A percentile compares a stretch with the other conserved stretches of the same genome.
phyloP scores from a whole-genome alignment of 441 rosid genomes.

The Biscutella laevigata region DNA sequence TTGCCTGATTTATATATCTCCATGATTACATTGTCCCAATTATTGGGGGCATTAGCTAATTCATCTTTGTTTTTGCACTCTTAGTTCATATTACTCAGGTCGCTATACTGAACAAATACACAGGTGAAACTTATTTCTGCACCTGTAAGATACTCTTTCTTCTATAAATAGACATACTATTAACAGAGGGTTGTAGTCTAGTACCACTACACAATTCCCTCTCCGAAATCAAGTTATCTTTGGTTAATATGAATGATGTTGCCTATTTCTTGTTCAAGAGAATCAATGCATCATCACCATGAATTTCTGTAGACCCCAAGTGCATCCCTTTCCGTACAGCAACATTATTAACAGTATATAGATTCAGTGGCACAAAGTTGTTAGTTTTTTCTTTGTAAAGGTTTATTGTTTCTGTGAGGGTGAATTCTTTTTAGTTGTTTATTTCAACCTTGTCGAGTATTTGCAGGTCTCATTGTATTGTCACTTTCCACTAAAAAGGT shows the following conservation, averaged over 20 bases:
- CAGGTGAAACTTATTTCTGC: not conserved
- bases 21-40: constrained; percentile 38
- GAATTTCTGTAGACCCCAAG: constrained; percentile 28
- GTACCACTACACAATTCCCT: not conserved
- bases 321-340: constrained; percentile 29
- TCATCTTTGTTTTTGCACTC: constrained; percentile 21
- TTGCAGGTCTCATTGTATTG: constrained; percentile 27
- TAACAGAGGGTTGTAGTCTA: constrained; percentile 7
- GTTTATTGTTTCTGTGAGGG: constrained; percentile 9
- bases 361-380: constrained; percentile 24
- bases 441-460: constrained; percentile 29
- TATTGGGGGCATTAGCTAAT: constrained; percentile 37
- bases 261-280: constrained; percentile 22
- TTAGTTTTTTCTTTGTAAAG: constrained; percentile 8
- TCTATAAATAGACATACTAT: not conserved
- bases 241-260: not conserved
- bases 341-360: constrained; percentile 27
- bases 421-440: constrained; percentile 26
- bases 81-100: constrained; percentile 18
- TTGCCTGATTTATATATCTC: constrained; percentile 14
- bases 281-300: constrained; percentile 21
- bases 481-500: constrained; percentile 33
- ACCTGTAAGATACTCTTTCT: constrained; percentile 1
- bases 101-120: constrained; percentile 5
- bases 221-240: not conserved